These are phyloP conservation scores for Gnetum montanum DNA, from an alignment of 75 land plant genomes.

Conservation along the genomic window DNA sequence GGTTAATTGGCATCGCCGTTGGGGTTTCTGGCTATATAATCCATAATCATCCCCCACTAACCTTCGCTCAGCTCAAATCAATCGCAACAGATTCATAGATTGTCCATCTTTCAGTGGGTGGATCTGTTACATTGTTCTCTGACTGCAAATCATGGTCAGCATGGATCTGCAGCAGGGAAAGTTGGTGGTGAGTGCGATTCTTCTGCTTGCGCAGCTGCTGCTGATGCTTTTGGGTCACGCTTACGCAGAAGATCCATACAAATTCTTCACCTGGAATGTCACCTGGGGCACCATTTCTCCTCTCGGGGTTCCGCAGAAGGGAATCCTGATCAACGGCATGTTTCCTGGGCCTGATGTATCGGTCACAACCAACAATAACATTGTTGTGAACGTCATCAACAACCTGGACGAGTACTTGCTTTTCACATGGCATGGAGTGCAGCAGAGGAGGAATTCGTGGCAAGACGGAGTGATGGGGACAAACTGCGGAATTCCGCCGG, in stretches of 20 bases:
- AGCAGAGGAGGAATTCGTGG: slow-evolving; percentile 82
- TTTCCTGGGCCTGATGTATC: slow-evolving; percentile 83
- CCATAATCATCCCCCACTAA: no score
- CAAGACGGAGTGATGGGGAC: slow-evolving; percentile 89
- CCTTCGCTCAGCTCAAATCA: no score
- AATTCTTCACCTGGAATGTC: slow-evolving; percentile 40
- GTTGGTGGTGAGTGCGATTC: no score
- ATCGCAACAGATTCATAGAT: no score
- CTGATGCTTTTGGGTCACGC: not conserved
- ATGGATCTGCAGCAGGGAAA: no score
- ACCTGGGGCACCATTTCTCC: slow-evolving; percentile 34
- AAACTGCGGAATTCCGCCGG: slow-evolving; percentile 83
- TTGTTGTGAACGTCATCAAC: slow-evolving; percentile 65
- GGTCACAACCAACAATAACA: slow-evolving; percentile 64
- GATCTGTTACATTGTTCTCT: no score
- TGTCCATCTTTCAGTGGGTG: no score
- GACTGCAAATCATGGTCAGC: no score
- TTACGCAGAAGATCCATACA: slow-evolving; percentile 21
- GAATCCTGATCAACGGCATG: slow-evolving; percentile 81
- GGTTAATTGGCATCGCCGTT: no score
- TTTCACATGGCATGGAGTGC: slow-evolving; percentile 82
- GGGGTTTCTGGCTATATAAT: no score
- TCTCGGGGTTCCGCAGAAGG: slow-evolving; percentile 49
- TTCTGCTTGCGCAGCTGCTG: no score
- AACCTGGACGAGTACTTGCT: slow-evolving; percentile 68